Evolutionary conservation across 2,329 filamentous ascomycete species (phyloP).

Genomic region (Penicillium sp.): DNA sequence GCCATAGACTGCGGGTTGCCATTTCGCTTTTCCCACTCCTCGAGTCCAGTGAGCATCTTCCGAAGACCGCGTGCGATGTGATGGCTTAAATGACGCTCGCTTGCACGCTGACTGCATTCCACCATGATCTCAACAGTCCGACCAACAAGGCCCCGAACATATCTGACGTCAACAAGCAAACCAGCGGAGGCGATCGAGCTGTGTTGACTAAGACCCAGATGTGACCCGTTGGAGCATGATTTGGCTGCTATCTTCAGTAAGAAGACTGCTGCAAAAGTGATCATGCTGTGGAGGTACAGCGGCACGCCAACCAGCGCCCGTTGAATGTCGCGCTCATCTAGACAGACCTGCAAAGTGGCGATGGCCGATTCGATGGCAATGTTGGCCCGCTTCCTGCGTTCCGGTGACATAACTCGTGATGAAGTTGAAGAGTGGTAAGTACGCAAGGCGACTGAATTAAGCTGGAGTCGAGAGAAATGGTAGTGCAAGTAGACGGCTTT

Average conservation of each 20-base stretch:
- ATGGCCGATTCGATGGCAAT: conserved; percentile 45
- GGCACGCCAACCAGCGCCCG: conserved; percentile 44
- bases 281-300: conserved; percentile 48
- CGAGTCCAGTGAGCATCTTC: conserved; percentile 41
- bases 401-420: conserved; percentile 41
- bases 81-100: conserved; percentile 41
- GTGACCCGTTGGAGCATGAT: conserved; percentile 31
- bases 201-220: conserved; percentile 35
- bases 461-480: conserved; percentile 51
- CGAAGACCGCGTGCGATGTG: conserved; percentile 39
- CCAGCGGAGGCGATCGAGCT: conserved; percentile 40
- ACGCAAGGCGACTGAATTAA: conserved; percentile 51
- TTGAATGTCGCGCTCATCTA: conserved; percentile 46
- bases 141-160: conserved; percentile 36
- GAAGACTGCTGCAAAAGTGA: conserved; percentile 48
- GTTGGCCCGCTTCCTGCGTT: conserved; percentile 46
- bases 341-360: conserved; percentile 41
- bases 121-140: conserved; percentile 40
- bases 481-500: conserved; percentile 52
- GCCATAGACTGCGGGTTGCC: conserved; percentile 20
- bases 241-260: conserved; percentile 46
- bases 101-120: conserved; percentile 38
- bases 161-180: conserved; percentile 34
- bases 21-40: conserved; percentile 40
- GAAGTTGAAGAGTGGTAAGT: conserved; percentile 43